These are phyloP conservation scores for Podochytrium sp. DNA, from an alignment of 192 early-diverging fungal genomes.

Conservation along the genomic window DNA sequence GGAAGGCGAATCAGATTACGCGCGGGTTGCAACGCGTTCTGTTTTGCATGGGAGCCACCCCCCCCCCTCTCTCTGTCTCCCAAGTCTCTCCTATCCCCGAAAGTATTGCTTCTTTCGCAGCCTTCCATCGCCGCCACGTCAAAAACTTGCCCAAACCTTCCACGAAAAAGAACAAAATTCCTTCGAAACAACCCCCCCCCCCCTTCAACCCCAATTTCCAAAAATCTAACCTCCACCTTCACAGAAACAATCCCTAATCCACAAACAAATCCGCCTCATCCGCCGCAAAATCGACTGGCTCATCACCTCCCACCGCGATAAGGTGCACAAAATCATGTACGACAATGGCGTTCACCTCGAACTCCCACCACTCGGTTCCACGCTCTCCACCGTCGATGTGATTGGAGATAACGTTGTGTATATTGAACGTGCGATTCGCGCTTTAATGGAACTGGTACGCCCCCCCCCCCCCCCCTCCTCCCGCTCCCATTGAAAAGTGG, in stretches of 20 bases:
- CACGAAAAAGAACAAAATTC: too few relatives aligned
- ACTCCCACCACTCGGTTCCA: slow-evolving; percentile 67
- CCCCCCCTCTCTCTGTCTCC: too few relatives aligned
- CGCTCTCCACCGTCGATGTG: slow-evolving; percentile 55
- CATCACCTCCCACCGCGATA: slow-evolving; percentile 62
- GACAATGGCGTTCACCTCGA: slow-evolving; percentile 75
- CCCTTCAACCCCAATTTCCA: neutral
- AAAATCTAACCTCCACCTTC: neutral
- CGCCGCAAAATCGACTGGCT: slow-evolving; percentile 85
- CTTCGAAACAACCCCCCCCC: neutral
- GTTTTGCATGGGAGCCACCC: too few relatives aligned
- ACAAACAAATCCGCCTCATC: slow-evolving; percentile 54
- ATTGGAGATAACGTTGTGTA: slow-evolving; percentile 71
- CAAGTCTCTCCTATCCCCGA: too few relatives aligned
- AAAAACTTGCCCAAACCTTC: too few relatives aligned
- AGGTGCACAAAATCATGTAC: slow-evolving; percentile 70
- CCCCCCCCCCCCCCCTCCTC: too few relatives aligned
- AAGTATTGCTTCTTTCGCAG: too few relatives aligned
- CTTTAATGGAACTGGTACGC: slow-evolving; percentile 73
- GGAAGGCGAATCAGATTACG: too few relatives aligned
- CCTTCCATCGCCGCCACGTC: too few relatives aligned
- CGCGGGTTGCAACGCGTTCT: too few relatives aligned
- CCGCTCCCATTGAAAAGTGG: too few relatives aligned
- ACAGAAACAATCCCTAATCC: slow-evolving; percentile 28
- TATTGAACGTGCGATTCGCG: slow-evolving; percentile 71